Base-by-base conservation (phyloP, 2,329 filamentous ascomycete species). In the Cladophialophora chaetospira region DNA sequence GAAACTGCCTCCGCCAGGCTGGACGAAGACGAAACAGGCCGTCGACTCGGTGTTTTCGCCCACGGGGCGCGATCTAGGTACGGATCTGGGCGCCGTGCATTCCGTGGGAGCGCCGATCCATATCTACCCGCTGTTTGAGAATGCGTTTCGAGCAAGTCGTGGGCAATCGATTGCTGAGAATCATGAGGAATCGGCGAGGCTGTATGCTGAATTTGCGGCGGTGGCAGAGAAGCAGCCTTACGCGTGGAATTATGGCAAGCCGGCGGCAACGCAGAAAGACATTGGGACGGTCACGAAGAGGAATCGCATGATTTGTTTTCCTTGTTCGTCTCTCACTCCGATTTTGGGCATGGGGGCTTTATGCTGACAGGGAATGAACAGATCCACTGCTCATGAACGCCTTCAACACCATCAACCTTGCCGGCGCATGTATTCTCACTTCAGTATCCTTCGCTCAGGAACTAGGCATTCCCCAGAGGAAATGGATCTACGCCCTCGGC, bases 381-480 rank as follows among this genome's bases (percentile, higher is more conserved):
- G 84, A 88, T 70, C 84, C 85, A 0, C 72, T 88, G 0, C 70
- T 88, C 8, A 88, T 88, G 85, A 88, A 88, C 65, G 85, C 86
- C 0, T 88, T 88, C 71, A 88, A 88, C 62, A 85, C 78, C 1
- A 79, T 88, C 31, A 88, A 88, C 58, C 72, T 88, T 11, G 80
- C 85, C 2, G 82, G 77, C 0, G 83, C 85, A 5, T 79, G 80
- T 55, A 74, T 88, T 13, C 57, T 88, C 3, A 88, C 85, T 0
- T 83, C 82, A 0, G 76, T 75, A 0, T 75, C 81, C 1, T 74
- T 77, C 65, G 86, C 86, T 0, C 70, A 68, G 38, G 69, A 79
- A 40, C 71, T 88, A 1, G 79, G 79, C 0, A 77, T 88, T 9
- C 77, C 82, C 0, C 65, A 78, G 46, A 73, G 75, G 4, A 78